A percentile compares a stretch with the other conserved stretches of the same genome.
phyloP scores from a whole-genome alignment of 169 alveolate species.

The Plasmodium cynomolgi region DNA sequence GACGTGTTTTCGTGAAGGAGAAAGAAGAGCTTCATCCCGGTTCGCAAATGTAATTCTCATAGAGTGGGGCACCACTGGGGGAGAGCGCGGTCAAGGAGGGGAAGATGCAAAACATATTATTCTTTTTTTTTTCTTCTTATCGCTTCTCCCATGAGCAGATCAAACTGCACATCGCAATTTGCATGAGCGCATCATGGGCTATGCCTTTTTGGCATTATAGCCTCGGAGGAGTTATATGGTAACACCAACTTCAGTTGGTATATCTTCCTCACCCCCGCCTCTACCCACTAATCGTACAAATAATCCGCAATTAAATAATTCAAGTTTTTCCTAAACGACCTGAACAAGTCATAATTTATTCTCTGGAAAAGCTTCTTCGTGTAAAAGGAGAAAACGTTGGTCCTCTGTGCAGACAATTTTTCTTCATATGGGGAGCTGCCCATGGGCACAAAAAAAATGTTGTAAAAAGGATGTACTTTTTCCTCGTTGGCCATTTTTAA shows the following conservation, averaged over 20 bases:
- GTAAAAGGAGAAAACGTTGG: constrained; percentile 20
- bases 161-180: background rate
- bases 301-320: constrained; percentile 60
- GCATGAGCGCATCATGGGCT: background rate
- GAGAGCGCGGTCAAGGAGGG: background rate
- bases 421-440: constrained; percentile 14
- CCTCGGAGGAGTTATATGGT: background rate
- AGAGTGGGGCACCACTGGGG: background rate
- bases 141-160: background rate
- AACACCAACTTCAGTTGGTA: background rate
- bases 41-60: background rate
- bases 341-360: constrained; percentile 65
- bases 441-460: constrained; percentile 53
- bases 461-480: constrained; percentile 19
- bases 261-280: background rate
- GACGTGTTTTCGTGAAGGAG: background rate
- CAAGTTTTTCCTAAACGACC: constrained; percentile 64
- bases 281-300: constrained; percentile 16
- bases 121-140: background rate
- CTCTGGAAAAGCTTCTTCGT: constrained; percentile 43
- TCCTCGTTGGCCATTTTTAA: constrained; percentile 36
- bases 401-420: background rate
- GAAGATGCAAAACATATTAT: background rate
- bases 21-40: background rate
- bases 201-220: background rate